Base-by-base conservation (phyloP, 768 basidiomycete genomes). In the Albatrellus ellisii region DNA sequence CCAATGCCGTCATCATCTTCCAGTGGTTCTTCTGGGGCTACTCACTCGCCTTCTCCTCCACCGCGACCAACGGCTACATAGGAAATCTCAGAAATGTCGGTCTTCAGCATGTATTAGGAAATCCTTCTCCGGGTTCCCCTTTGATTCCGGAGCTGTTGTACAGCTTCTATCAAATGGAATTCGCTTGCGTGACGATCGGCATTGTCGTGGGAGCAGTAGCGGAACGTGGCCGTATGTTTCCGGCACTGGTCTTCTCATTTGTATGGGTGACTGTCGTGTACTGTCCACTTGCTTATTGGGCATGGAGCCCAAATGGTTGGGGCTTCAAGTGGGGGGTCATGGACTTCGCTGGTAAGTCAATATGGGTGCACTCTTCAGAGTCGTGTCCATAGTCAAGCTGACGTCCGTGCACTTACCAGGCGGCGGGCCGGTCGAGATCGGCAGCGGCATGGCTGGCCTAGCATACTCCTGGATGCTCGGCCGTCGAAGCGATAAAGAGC, bases 401-500 rank as follows among this genome's bases (percentile, higher is more conserved):
- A 51, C 32, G 10, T 26, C 10, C 25, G 20, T 31, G 18, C 12
- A 26, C 21, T 26, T 26, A 39, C 26, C 48, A 82, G 83, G 83
- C 33, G 87, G 87, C 14, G 84, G 84, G 8, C 88, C 88, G 11
- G 87, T 91, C 50, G 85, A 90, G 58, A 87, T 90, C 45, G 80
- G 79, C 36, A 82, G 79, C 46, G 91, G 91, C 17, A 72, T 88
- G 24, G 79, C 78, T 20, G 84, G 88, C 2, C 72, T 95, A 42
- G 88, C 89, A 1, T 87, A 79, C 60, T 75, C 89, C 10, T 77
- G 87, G 75, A 79, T 87, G 46, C 74, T 97, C 45, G 91, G 91
- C 15, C 77, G 78, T 38, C 72, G 91, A 45, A 68, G 77, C 47
- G 77, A 82, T 50, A 70, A 70, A 34, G 79, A 85, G 51, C 59